Evolutionary conservation across 1,284 basidiomycete species (phyloP), one percentile per base, ranked within the genome.

Genomic region (Jaminaea rosea): DNA sequence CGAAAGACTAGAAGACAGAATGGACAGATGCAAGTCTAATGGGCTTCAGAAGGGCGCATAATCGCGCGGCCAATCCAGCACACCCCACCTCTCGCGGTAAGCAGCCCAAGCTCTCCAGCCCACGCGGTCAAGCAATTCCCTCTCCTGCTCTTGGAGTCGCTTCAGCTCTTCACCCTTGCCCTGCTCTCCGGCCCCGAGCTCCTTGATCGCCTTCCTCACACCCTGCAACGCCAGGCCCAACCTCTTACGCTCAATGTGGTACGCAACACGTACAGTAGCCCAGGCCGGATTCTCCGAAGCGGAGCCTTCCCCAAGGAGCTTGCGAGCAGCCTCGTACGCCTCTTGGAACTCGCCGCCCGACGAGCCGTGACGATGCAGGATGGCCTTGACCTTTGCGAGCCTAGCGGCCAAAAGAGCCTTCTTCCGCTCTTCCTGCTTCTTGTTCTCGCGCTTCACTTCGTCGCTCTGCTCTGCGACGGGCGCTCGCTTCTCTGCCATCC

Each of bases 351-450:
- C 17, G 7, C 19, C 39, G 24, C 19, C 13, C 13, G 39, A n/a
- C 11, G 39, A 13, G 19, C 23, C 23, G 15, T 42, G 19, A 11
- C 11, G 17, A 4, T n/a, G 19, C 3, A 42, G 39, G 4, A 15
- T 13, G 4, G 39, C 39, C 23, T 23, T 15, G 15, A 11, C 39
- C 39, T 42, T 42, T 11, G 19, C 24, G 3, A 42, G 19, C 6
- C 24, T 21, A 4, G 39, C 39, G 11, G 39, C 50, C 21, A 66
- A 41, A 21, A 70, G 52, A 1, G 74, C 74, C 26, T 60, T 58
- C 47, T 68, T 67, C 51, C 63, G 56, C 21, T 63, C 61, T 10
- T 70, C 59, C 62, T 68, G 67, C 45, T 55, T 44, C 49, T 72
- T 62, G 55, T 63, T 61, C 13, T 32, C 29, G 46, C 62, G 57